A percentile compares a stretch with the other conserved stretches of the same genome.
Evolutionary conservation across 345 rosid genomes (phyloP).

Genomic region (Citrus trifoliata): DNA sequence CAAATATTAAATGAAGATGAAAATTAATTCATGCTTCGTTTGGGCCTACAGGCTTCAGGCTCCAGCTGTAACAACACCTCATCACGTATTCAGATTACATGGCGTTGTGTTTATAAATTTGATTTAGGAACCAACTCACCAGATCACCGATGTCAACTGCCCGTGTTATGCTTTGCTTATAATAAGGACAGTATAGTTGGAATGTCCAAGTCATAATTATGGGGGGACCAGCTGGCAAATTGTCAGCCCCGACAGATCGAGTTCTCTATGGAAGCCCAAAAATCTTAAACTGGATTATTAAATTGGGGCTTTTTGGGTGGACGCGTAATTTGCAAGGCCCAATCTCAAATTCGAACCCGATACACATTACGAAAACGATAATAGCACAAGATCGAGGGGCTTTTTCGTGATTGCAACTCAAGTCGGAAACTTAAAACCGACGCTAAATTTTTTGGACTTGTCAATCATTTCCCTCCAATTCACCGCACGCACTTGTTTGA

Average conservation of each 20-base stretch:
- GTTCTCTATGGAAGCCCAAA: background rate
- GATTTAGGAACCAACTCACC: no score
- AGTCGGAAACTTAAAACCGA: conserved; percentile 14
- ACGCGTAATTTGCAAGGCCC: background rate
- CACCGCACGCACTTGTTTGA: background rate
- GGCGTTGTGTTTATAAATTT: no score
- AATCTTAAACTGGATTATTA: background rate
- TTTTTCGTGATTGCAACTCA: background rate
- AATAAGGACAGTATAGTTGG: background rate
- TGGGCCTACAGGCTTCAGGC: no score
- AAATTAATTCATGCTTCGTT: background rate
- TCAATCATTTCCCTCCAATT: conserved; percentile 36
- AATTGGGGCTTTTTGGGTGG: background rate
- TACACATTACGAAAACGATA: background rate
- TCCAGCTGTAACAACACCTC: no score
- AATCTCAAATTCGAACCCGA: background rate
- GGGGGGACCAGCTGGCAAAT: background rate
- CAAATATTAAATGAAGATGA: background rate
- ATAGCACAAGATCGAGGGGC: background rate
- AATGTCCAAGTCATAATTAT: background rate
- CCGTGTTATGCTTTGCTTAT: background rate
- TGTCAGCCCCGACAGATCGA: background rate
- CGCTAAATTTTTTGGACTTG: conserved; percentile 4
- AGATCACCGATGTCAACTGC: background rate
- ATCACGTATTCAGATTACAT: no score